Percentiles rank a stretch among this genome's conserved stretches.
phyloP scores from a whole-genome alignment of 2,329 filamentous ascomycete species.

The Cladosporium phlei region DNA sequence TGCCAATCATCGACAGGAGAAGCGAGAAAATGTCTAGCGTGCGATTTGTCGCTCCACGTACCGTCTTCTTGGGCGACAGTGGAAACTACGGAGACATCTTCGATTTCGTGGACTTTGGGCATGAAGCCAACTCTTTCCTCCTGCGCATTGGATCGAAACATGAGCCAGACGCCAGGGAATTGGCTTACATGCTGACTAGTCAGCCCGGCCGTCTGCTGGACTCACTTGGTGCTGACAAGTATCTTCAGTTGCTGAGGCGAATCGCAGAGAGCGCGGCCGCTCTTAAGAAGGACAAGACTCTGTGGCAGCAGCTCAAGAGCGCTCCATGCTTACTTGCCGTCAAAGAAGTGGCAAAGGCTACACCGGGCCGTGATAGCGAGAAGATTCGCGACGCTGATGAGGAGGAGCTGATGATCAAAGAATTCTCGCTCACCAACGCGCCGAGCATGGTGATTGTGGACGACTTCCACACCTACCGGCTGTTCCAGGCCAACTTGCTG shows the following conservation, averaged over 20 bases:
- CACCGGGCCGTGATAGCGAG: constrained; percentile 46
- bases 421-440: constrained; percentile 72
- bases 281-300: constrained; percentile 71
- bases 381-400: constrained; percentile 38
- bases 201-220: constrained; percentile 80
- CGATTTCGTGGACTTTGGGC: constrained; percentile 92
- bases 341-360: constrained; percentile 61
- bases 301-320: constrained; percentile 70
- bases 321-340: constrained; percentile 79
- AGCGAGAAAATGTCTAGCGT: constrained; percentile 31
- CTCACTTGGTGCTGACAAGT: constrained; percentile 79
- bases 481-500: constrained; percentile 80
- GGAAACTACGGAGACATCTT: constrained; percentile 83
- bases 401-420: constrained; percentile 55
- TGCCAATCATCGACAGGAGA: constrained; percentile 54
- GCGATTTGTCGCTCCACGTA: constrained; percentile 61
- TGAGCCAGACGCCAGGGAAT: constrained; percentile 81
- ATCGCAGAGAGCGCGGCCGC: constrained; percentile 67
- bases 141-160: constrained; percentile 84
- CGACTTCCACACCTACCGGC: constrained; percentile 80
- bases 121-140: constrained; percentile 81
- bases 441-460: constrained; percentile 72
- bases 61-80: constrained; percentile 73
- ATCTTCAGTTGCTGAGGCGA: constrained; percentile 74
- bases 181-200: constrained; percentile 75